Evolutionary conservation across 805 yeast genomes (phyloP).

Genomic region (Lachancea kluyveri): DNA sequence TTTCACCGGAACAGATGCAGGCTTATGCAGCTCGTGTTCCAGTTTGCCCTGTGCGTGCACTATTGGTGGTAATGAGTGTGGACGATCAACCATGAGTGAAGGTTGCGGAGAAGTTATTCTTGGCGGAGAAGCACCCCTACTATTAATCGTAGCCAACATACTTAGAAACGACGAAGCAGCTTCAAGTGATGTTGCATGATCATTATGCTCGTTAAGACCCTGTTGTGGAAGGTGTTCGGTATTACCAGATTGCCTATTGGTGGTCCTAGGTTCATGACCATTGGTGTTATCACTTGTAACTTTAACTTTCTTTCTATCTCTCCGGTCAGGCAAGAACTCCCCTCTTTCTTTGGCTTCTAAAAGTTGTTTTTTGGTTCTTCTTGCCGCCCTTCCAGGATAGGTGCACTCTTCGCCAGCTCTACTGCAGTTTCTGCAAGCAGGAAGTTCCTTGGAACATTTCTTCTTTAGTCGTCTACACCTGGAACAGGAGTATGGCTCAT

Average conservation of each 20-base stretch:
- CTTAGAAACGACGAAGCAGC: conserved; percentile 1
- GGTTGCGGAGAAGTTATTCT: too few relatives aligned
- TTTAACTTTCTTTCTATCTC: neutral
- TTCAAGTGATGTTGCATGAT: neutral
- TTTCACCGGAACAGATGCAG: conserved; percentile 24
- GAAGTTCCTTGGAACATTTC: conserved; percentile 41
- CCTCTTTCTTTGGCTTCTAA: conserved; percentile 22
- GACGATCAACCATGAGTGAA: too few relatives aligned
- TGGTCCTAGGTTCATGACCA: neutral
- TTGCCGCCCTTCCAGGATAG: conserved; percentile 39
- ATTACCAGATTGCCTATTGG: neutral
- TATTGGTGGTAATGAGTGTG: too few relatives aligned
- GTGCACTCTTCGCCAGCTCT: conserved; percentile 35
- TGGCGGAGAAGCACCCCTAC: neutral
- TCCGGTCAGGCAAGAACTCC: conserved; percentile 10
- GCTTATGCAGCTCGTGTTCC: conserved; percentile 10
- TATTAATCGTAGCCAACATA: neutral
- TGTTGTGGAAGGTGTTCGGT: neutral
- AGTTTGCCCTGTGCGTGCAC: conserved; percentile 6
- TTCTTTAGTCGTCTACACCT: conserved; percentile 45
- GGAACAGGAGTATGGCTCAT: conserved; percentile 35
- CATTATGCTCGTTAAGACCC: neutral
- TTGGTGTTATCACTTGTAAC: too few relatives aligned
- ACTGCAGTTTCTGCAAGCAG: conserved; percentile 39
- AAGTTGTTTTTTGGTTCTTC: conserved; percentile 32